phyloP scores from a whole-genome alignment of 495 filamentous ascomycete genomes.

The Penicillium coprophilum region DNA sequence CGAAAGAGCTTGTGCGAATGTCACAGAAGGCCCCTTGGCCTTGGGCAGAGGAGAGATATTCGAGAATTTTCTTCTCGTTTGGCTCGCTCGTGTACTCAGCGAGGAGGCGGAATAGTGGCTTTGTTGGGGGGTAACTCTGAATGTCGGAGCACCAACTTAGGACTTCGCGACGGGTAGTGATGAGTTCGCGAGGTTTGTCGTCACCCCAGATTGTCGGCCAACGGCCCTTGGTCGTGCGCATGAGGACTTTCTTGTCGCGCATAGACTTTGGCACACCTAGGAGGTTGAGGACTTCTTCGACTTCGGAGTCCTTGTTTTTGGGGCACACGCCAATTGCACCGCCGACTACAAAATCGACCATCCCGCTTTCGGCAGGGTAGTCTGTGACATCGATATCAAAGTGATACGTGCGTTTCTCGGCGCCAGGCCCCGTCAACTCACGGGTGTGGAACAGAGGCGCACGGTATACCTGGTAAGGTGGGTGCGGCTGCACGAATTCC shows the following conservation, averaged over 20 bases:
- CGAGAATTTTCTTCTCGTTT: slow-evolving; percentile 82
- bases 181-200: slow-evolving; percentile 76
- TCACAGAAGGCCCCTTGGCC: slow-evolving; percentile 94
- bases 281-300: slow-evolving; percentile 79
- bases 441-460: slow-evolving; percentile 78
- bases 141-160: slow-evolving; percentile 95
- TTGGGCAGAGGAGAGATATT: slow-evolving; percentile 83
- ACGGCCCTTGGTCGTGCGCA: slow-evolving; percentile 75
- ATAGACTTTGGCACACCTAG: slow-evolving; percentile 74
- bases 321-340: slow-evolving; percentile 92
- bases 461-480: slow-evolving; percentile 85
- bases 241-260: slow-evolving; percentile 73
- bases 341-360: slow-evolving; percentile 92
- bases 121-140: slow-evolving; percentile 88
- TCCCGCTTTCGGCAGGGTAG: slow-evolving; percentile 80
- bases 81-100: slow-evolving; percentile 78
- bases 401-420: slow-evolving; percentile 94
- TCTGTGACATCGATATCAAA: slow-evolving; percentile 96
- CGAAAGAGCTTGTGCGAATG: slow-evolving; percentile 82
- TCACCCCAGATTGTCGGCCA: slow-evolving; percentile 99
- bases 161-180: slow-evolving; percentile 85
- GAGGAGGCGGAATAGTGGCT: slow-evolving; percentile 79
- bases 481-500: slow-evolving; percentile 90
- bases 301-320: slow-evolving; percentile 73
- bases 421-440: slow-evolving; percentile 86